phyloP scores from a whole-genome alignment of 805 yeast species.

The Metschnikowia cubensis region DNA sequence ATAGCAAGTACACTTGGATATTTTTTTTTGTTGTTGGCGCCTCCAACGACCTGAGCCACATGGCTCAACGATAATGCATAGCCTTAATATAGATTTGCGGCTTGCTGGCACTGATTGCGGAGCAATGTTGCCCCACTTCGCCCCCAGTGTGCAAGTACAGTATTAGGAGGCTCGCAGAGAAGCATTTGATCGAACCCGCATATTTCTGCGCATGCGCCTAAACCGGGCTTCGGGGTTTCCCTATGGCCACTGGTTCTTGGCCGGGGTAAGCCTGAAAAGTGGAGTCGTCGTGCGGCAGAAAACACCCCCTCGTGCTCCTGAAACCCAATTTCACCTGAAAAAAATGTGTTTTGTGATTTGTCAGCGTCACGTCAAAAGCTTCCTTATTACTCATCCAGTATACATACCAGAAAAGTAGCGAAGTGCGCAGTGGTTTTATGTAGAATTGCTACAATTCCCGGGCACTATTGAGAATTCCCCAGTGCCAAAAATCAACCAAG shows the following conservation, averaged over 20 bases:
- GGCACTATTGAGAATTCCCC: background rate
- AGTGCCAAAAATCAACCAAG: background rate
- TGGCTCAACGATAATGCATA: background rate
- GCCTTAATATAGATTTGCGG: background rate
- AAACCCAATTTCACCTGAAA: too few species aligned
- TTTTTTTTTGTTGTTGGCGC: too few species aligned
- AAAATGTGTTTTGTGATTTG: background rate
- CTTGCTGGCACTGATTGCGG: background rate
- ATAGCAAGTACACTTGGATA: background rate
- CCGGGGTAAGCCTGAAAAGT: background rate
- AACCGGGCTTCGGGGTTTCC: background rate
- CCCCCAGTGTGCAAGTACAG: background rate
- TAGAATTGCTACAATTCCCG: slow-evolving; percentile 2
- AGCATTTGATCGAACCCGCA: slow-evolving; percentile 2
- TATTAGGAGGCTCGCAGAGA: background rate
- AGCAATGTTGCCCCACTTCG: background rate
- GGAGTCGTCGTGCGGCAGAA: too few species aligned
- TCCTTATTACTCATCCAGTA: background rate
- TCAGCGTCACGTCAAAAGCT: background rate
- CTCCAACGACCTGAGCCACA: too few species aligned
- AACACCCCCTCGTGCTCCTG: background rate
- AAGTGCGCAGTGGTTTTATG: background rate
- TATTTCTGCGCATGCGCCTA: slow-evolving; percentile 1
- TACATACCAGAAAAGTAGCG: background rate
- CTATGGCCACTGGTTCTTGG: background rate